phyloP scores from a whole-genome alignment of 176 grass and related monocot species.

The Typha latifolia region DNA sequence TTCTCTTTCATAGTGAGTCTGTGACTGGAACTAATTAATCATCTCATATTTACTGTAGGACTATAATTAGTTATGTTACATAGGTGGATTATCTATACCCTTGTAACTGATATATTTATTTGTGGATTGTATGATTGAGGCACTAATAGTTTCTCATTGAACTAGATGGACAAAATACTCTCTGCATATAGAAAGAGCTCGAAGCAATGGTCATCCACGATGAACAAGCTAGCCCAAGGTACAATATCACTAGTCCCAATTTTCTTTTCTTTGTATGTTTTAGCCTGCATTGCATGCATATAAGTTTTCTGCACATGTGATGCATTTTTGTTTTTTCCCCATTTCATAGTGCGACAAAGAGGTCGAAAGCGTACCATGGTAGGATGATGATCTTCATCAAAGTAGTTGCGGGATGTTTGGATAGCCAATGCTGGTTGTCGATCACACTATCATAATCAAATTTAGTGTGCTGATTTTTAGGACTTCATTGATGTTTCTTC shows the following conservation, averaged over 20 bases:
- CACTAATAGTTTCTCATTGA: neutral
- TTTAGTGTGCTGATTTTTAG: constrained; percentile 1
- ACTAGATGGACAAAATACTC: constrained; percentile 78
- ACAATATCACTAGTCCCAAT: neutral
- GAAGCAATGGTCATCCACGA: constrained; percentile 86
- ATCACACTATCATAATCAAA: neutral
- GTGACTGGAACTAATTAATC: neutral
- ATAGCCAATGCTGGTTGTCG: constrained; percentile 5
- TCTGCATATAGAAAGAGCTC: constrained; percentile 67
- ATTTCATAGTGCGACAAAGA: constrained; percentile 56
- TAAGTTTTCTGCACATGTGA: neutral
- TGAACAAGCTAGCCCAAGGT: constrained; percentile 97
- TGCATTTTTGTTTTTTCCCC: neutral
- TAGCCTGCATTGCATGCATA: neutral
- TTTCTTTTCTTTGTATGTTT: neutral
- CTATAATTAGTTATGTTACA: neutral
- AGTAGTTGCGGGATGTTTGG: constrained; percentile 3
- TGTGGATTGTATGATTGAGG: neutral
- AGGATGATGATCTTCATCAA: constrained; percentile 26
- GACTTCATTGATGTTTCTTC: neutral
- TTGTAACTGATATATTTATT: neutral
- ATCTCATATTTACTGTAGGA: neutral
- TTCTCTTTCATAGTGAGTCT: neutral
- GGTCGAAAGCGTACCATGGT: constrained; percentile 90
- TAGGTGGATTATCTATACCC: neutral